Evolutionary conservation across 2,329 filamentous ascomycete genomes (phyloP).

Genomic region (Elsinoe batatas): DNA sequence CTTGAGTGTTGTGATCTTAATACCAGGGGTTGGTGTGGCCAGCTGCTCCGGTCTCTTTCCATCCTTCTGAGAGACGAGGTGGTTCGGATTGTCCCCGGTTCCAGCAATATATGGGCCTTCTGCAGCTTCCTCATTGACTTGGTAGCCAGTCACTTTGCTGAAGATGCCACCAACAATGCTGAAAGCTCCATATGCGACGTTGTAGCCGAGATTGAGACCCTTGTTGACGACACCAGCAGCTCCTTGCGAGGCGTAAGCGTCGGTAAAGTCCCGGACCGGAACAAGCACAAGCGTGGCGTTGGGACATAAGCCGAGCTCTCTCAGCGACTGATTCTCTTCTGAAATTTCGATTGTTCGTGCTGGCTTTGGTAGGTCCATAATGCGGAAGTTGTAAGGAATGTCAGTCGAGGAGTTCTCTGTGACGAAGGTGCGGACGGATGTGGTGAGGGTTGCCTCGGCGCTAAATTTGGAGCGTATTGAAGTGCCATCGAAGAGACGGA

Average conservation of each 20-base stretch:
- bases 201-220: conserved; percentile 27
- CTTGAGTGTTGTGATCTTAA: conserved; percentile 37
- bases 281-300: conserved; percentile 76
- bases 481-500: conserved; percentile 75
- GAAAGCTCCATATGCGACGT: conserved; percentile 27
- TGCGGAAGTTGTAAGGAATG: conserved; percentile 68
- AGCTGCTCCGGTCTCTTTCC: conserved; percentile 16
- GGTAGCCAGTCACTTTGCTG: conserved; percentile 19
- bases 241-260: conserved; percentile 43
- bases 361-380: conserved; percentile 68
- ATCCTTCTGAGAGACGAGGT: conserved; percentile 19
- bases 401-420: conserved; percentile 41
- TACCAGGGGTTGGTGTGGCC: conserved; percentile 19
- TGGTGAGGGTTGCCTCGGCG: conserved; percentile 49
- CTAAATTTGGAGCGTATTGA: conserved; percentile 63
- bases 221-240: conserved; percentile 23
- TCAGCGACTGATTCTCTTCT: conserved; percentile 61
- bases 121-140: conserved; percentile 1
- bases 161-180: conserved; percentile 27
- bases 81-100: conserved; percentile 19
- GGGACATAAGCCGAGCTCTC: conserved; percentile 62
- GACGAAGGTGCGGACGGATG: conserved; percentile 67
- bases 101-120: conserved; percentile 21
- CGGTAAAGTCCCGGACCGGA: conserved; percentile 53
- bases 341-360: conserved; percentile 62